Evolutionary conservation across 148 eudicot species (phyloP).

Genomic region (Cornus florida): DNA sequence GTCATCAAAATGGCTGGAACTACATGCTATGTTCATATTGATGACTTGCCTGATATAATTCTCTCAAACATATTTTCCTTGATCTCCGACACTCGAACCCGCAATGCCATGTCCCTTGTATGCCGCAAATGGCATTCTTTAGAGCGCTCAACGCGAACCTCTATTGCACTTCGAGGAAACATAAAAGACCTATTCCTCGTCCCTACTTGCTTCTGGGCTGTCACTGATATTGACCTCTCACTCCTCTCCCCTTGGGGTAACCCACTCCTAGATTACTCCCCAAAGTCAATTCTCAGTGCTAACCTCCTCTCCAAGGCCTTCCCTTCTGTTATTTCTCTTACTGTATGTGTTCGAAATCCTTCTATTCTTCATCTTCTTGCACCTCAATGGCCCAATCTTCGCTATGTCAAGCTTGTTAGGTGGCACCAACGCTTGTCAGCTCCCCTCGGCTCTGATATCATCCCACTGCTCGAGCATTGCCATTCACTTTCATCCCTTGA

Average conservation of each 20-base stretch:
- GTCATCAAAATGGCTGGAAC: background rate
- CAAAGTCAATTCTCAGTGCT: conserved; percentile 31
- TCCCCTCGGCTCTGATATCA: conserved; percentile 46
- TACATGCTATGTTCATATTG: conserved; percentile 9
- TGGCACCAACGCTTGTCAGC: conserved; percentile 59
- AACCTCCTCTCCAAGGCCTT: conserved; percentile 50
- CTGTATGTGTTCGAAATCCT: conserved; percentile 40
- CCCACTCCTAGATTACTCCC: conserved; percentile 26
- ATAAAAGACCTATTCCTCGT: conserved; percentile 47
- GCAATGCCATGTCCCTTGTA: conserved; percentile 61
- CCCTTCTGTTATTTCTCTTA: conserved; percentile 37
- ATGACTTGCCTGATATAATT: conserved; percentile 63
- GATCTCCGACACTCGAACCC: conserved; percentile 45
- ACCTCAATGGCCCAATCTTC: conserved; percentile 29
- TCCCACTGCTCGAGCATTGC: conserved; percentile 25
- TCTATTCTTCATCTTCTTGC: conserved; percentile 32
- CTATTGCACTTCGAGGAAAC: conserved; percentile 70
- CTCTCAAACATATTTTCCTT: conserved; percentile 45
- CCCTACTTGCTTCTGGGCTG: conserved; percentile 51
- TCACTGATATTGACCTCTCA: conserved; percentile 62
- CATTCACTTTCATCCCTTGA: conserved; percentile 27
- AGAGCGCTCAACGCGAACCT: conserved; percentile 62
- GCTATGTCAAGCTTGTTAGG: conserved; percentile 49
- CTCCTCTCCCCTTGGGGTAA: conserved; percentile 81
- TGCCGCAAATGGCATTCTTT: conserved; percentile 51